Percentiles rank a stretch among this genome's conserved stretches.
Evolutionary conservation across 2,329 filamentous ascomycete genomes (phyloP).

Genomic region (Sporothrix protearum): DNA sequence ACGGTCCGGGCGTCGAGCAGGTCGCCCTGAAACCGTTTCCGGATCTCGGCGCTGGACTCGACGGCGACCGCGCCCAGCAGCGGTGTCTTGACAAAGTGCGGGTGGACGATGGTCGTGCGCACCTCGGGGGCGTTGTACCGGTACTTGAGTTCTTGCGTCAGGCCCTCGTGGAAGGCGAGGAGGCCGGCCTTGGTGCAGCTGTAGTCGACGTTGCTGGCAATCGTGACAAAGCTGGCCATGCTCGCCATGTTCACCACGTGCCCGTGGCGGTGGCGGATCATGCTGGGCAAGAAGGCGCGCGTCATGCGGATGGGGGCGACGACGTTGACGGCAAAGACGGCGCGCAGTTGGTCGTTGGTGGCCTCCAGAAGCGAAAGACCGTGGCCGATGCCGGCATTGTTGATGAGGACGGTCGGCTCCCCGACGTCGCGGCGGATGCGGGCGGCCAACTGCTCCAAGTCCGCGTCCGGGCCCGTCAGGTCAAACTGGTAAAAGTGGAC

Average conservation of each 20-base stretch:
- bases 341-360: conserved; percentile 42
- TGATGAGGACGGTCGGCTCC: conserved; percentile 65
- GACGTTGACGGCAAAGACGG: conserved; percentile 69
- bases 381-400: conserved; percentile 64
- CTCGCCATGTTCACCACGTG: conserved; percentile 69
- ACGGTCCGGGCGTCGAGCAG: conserved; percentile 59
- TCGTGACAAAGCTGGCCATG: conserved; percentile 57
- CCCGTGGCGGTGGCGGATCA: conserved; percentile 63
- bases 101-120: conserved; percentile 44
- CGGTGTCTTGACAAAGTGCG: conserved; percentile 23
- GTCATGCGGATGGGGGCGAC: conserved; percentile 60
- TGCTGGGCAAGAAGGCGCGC: conserved; percentile 63
- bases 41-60: conserved; percentile 30
- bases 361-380: conserved; percentile 59
- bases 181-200: conserved; percentile 63
- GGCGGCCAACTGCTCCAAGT: conserved; percentile 50
- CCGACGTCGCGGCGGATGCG: conserved; percentile 56
- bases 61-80: conserved; percentile 48
- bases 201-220: conserved; percentile 62
- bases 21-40: conserved; percentile 59
- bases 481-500: conserved; percentile 70
- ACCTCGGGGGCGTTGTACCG: conserved; percentile 61
- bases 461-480: conserved; percentile 53
- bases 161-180: conserved; percentile 64
- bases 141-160: conserved; percentile 55